Base-by-base conservation (phyloP, 2,329 filamentous ascomycete species). In the Diaporthe nobilis region DNA sequence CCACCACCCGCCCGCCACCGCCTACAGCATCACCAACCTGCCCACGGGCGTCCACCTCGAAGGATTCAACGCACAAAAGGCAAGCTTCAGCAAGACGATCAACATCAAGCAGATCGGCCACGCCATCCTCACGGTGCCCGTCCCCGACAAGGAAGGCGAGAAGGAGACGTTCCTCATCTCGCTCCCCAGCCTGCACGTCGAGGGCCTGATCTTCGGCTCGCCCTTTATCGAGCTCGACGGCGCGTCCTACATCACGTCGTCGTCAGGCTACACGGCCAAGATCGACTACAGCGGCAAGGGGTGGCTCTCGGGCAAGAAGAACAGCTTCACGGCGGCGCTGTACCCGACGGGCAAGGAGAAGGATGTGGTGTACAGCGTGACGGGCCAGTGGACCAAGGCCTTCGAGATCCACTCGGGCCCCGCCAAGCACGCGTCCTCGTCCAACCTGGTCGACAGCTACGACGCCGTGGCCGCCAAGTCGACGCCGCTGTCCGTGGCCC, bases 21-120 rank as follows among this genome's bases (percentile, higher is more conserved):
- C 96, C 58, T 99, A 98, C 87, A 93, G 92, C 82, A 98, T 98
- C 83, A 93, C 92, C 85, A 98, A 99, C 85, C 87, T 93, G 78
- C 91, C 95, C 82, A 92, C 97, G 77, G 95, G 95, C 76, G 92
- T 98, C 68, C 88, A 89, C 81, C 86, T 93, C n/a, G 88, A 93
- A 86, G 96, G 96, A 72, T 98, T 98, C 87, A 98, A 98, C 82
- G 96, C 94, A 22, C 97, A 98, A 83, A 98, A 98, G 85, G 96
- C 96, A 5, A 97, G 95, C 22, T 98, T 99, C 85, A 94, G 94
- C 77, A 93, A 94, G 80, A 98, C 96, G 60, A 98, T 98, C 84
- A 94, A 96, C 81, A 94, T 99, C 82, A 98, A 97, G 89, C 95
- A 98, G 86, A 93, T 97, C 80, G 96, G 96, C 49, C 96, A 98